phyloP scores from a whole-genome alignment of 202 grass and related monocot genomes.

The Hordeum pubiflorum region DNA sequence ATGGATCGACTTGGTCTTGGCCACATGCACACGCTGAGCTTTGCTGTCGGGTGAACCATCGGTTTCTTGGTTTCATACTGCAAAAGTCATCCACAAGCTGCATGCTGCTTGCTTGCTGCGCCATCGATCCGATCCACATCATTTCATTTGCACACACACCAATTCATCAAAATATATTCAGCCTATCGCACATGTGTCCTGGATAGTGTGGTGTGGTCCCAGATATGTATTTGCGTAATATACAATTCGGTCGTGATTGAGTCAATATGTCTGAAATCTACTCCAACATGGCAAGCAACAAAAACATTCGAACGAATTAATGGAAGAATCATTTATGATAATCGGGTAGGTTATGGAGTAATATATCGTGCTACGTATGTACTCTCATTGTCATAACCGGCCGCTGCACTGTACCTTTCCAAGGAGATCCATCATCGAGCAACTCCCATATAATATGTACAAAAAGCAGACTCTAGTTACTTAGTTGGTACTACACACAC shows the following conservation, averaged over 20 bases:
- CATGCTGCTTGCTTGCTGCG: too few relatives aligned
- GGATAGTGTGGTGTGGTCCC: too few relatives aligned
- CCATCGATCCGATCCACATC: too few relatives aligned
- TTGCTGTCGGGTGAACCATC: not conserved
- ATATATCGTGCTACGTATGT: not conserved
- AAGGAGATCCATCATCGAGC: not conserved
- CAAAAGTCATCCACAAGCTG: not conserved
- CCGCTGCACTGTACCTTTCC: not conserved
- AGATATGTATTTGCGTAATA: too few relatives aligned
- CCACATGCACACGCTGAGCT: not conserved
- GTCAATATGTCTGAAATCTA: not conserved
- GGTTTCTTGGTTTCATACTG: slow-evolving; percentile 4
- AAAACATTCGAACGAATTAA: not conserved
- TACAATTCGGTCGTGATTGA: not conserved
- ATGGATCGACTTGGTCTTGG: not conserved
- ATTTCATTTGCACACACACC: too few relatives aligned
- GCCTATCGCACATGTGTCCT: too few relatives aligned
- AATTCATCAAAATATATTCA: too few relatives aligned
- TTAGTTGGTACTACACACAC: not conserved
- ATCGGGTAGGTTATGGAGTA: not conserved
- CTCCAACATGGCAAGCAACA: not conserved
- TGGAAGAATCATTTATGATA: not conserved
- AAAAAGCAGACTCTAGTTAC: not conserved
- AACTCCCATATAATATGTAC: not conserved
- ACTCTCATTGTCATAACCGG: not conserved